A percentile compares a stretch with the other conserved stretches of the same genome.
phyloP scores from a whole-genome alignment of 306 rosid genomes.

The Sechiopsis laciniata region DNA sequence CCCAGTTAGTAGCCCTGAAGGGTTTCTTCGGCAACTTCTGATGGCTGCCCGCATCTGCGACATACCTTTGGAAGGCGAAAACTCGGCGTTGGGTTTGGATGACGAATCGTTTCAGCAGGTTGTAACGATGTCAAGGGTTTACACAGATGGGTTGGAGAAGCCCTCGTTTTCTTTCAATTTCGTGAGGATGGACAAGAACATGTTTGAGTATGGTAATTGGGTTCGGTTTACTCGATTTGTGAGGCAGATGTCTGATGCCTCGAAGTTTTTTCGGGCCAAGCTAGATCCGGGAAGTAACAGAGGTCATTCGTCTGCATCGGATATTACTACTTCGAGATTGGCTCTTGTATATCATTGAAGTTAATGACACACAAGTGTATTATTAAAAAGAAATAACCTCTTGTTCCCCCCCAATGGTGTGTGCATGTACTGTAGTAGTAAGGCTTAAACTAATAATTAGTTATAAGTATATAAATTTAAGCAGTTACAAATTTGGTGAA shows the following conservation, averaged over 20 bases:
- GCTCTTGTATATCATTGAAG: constrained; percentile 43
- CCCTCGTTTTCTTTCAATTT: constrained; percentile 79
- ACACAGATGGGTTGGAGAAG: constrained; percentile 58
- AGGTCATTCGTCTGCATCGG: constrained; percentile 36
- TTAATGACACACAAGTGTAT: background rate
- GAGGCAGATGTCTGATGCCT: constrained; percentile 61
- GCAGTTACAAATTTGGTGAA: too few relatives aligned
- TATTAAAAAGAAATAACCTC: background rate
- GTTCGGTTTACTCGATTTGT: constrained; percentile 71
- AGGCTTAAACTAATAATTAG: background rate
- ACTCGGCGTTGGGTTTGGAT: constrained; percentile 45
- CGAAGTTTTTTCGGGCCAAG: constrained; percentile 63
- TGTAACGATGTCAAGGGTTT: constrained; percentile 63
- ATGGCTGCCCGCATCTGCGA: constrained; percentile 72
- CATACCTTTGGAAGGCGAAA: constrained; percentile 72
- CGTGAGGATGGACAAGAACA: constrained; percentile 65
- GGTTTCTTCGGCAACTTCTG: constrained; percentile 70
- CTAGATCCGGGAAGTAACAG: constrained; percentile 42
- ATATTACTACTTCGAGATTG: constrained; percentile 43
- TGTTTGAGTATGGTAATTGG: constrained; percentile 71
- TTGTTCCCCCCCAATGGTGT: background rate
- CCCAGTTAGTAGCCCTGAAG: constrained; percentile 68
- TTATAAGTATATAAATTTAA: background rate
- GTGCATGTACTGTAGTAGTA: background rate
- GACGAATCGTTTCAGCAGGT: constrained; percentile 52